Conservation (phyloP, 176 grass and related monocot genomes). For the Thinopyrum elongatum region DNA sequence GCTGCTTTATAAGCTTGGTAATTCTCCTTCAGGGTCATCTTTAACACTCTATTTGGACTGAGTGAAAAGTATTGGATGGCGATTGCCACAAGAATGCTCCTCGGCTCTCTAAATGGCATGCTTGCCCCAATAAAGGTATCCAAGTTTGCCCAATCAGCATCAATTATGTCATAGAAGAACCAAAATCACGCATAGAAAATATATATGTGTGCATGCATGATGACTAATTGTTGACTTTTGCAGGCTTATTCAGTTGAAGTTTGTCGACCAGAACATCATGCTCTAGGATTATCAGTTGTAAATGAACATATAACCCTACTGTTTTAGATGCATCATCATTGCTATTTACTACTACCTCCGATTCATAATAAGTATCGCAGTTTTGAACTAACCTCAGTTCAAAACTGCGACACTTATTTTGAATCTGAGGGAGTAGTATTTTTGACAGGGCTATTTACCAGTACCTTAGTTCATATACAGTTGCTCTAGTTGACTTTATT, state of each 20-base stretch:
- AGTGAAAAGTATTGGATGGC: constrained; percentile 78
- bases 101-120: constrained; percentile 68
- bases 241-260: constrained; percentile 82
- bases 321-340: neutral
- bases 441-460: no score
- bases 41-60: constrained; percentile 78
- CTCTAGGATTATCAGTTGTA: constrained; percentile 69
- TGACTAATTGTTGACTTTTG: neutral
- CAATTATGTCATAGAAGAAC: neutral
- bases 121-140: constrained; percentile 51
- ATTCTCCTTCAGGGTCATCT: constrained; percentile 47
- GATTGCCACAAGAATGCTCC: constrained; percentile 58
- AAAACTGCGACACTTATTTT: no score
- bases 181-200: no score
- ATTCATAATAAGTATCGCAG: no score
- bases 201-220: no score
- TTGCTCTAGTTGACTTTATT: neutral
- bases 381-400: no score
- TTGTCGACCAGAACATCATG: constrained; percentile 63
- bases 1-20: no score
- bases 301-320: neutral
- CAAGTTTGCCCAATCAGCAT: neutral
- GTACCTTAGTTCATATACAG: neutral
- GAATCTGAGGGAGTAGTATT: no score
- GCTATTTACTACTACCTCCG: neutral